Evolutionary conservation across 2,329 filamentous ascomycete species (phyloP).

Genomic region (Neocatenulostroma microsporum): DNA sequence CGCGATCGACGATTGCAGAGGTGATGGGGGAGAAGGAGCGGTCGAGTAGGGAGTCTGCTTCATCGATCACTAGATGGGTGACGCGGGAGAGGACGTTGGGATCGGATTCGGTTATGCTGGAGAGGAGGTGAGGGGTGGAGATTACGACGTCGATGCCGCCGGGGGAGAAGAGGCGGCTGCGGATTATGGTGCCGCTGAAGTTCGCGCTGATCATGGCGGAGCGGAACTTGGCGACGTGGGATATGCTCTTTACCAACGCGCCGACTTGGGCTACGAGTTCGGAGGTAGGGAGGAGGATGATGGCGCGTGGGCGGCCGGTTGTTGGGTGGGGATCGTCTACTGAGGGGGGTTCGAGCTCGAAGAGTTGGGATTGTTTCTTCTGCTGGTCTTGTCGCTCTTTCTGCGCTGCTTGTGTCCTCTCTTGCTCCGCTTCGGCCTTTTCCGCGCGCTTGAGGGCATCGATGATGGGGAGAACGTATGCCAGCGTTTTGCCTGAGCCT

Average conservation of each 20-base stretch:
- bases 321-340: constrained; percentile 62
- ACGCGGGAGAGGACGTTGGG: constrained; percentile 91
- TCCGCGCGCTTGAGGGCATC: constrained; percentile 73
- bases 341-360: constrained; percentile 52
- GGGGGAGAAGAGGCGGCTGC: constrained; percentile 72
- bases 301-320: constrained; percentile 69
- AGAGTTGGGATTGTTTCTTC: constrained; percentile 44
- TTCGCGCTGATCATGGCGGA: constrained; percentile 73
- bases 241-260: constrained; percentile 68
- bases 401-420: constrained; percentile 21
- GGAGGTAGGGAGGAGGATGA: constrained; percentile 85
- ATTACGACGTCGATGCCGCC: constrained; percentile 78
- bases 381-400: constrained; percentile 20
- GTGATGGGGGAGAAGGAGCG: constrained; percentile 84
- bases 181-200: constrained; percentile 68
- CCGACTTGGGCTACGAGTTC: constrained; percentile 88
- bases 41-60: constrained; percentile 93
- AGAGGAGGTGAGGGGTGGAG: constrained; percentile 79
- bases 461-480: constrained; percentile 78
- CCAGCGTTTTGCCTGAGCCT: constrained; percentile 91
- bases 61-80: constrained; percentile 80
- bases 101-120: constrained; percentile 79
- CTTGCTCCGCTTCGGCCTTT: constrained; percentile 46
- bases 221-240: constrained; percentile 80
- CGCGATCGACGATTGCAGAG: constrained; percentile 70